phyloP scores from a whole-genome alignment of 768 basidiomycete genomes.

The Podaxis sp. region DNA sequence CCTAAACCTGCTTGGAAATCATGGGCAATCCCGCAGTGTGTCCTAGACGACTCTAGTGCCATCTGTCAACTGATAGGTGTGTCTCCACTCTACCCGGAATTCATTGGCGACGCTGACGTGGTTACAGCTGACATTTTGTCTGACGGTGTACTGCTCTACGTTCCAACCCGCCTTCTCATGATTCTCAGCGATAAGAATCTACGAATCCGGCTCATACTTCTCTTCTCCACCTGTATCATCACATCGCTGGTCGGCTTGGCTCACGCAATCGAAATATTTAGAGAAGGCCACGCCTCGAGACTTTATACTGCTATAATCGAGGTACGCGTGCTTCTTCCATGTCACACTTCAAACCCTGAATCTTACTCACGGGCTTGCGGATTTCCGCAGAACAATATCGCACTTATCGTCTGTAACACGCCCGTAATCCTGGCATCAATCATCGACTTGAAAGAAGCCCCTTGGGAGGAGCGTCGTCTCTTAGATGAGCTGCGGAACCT shows the following conservation, averaged over 20 bases:
- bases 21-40: not conserved
- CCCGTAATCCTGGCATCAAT: constrained; percentile 35
- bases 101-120: not conserved
- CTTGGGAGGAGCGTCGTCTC: constrained; percentile 11
- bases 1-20: constrained; percentile 19
- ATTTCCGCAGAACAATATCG: constrained; percentile 29
- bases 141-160: constrained; percentile 43
- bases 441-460: constrained; percentile 15
- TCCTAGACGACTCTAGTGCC: constrained; percentile 1
- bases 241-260: constrained; percentile 47
- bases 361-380: not conserved
- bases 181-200: constrained; percentile 38
- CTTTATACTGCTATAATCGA: constrained; percentile 11
- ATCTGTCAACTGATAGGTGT: constrained; percentile 13
- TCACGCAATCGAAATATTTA: constrained; percentile 43
- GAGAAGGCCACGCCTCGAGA: not conserved
- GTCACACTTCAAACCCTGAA: not conserved
- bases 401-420: constrained; percentile 39
- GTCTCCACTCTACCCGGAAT: not conserved
- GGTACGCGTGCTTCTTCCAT: not conserved
- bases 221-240: constrained; percentile 54
- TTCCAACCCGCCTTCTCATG: constrained; percentile 46
- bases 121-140: constrained; percentile 25
- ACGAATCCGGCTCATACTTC: constrained; percentile 43
- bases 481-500: constrained; percentile 6